Evolutionary conservation across 306 rosid species (phyloP), one percentile per base, ranked within the genome.

Genomic region (Trichosanthes truncata): DNA sequence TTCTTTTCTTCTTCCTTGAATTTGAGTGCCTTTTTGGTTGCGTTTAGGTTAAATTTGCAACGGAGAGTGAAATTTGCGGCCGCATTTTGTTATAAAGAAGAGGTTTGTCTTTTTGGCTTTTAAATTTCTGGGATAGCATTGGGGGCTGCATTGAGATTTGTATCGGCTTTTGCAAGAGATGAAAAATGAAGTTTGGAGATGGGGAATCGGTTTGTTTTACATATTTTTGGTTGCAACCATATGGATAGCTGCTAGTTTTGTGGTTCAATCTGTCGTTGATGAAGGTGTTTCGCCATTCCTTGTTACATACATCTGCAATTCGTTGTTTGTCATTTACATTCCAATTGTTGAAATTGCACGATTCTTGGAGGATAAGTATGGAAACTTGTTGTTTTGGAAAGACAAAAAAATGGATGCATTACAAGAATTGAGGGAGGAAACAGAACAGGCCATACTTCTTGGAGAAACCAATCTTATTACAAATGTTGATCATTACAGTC

Each of bases 231-330:
- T 95, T 82, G 97, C 97, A 52, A 83, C 91, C 18, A 95, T 95
- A 55, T 95, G 99, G 99, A 93, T 95, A 87, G 97, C 99, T 87
- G 99, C 99, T 46, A 93, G 99, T 82, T 93, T 90, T 84, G 97
- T 95, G 59, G 99, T 95, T 43, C 99, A 95, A 84, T 92, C 97
- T 23, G 99, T 93, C 76, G 97, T 95, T 36, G 99, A 95, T 83
- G 93, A 80, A 9, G 97, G 97, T 80, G 96, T 93, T 18, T 88
- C 99, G 52, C 97, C 99, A 6, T 95, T 95, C 74, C 93, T 95
- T 57, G 83, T 95, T 67, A 95, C 99, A 14, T 95, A 95, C 81
- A 84, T 91, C 40, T 95, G 99, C 92, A 95, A 95, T 85, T 95
- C 99, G 26, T 81, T 95, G 85, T 91, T 95, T 85, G 85, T 95